Percentiles rank a stretch among this genome's conserved stretches.
phyloP scores from a whole-genome alignment of 495 filamentous ascomycete species.

The Aspergillus incahuasiensis region DNA sequence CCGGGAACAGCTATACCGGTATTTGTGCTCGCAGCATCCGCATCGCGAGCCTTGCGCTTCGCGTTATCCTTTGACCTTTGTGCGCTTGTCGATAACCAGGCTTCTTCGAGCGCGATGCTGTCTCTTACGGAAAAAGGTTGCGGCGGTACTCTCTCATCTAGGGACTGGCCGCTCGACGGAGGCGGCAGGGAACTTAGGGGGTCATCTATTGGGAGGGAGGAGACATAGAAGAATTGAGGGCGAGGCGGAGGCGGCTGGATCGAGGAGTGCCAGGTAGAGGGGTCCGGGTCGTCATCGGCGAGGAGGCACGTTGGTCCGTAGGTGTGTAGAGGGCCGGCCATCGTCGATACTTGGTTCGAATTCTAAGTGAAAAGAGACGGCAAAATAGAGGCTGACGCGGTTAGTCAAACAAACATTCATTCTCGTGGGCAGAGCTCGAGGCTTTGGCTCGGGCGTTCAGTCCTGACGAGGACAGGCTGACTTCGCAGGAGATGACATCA shows the following conservation, averaged over 20 bases:
- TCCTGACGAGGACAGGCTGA: neutral
- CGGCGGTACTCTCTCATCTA: conserved; percentile 51
- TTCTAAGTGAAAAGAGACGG: neutral
- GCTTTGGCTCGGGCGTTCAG: conserved; percentile 1
- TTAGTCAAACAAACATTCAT: conserved; percentile 5
- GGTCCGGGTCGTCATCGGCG: conserved; percentile 33
- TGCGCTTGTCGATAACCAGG: conserved; percentile 57
- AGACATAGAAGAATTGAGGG: conserved; percentile 79
- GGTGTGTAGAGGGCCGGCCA: conserved; percentile 50
- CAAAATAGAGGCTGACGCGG: conserved; percentile 1
- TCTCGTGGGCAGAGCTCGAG: neutral
- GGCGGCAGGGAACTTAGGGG: conserved; percentile 66
- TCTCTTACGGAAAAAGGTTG: conserved; percentile 76
- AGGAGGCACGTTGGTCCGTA: conserved; percentile 52
- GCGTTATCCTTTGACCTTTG: conserved; percentile 26
- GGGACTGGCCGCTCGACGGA: conserved; percentile 46
- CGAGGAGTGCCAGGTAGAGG: conserved; percentile 28
- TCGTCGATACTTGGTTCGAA: conserved; percentile 16
- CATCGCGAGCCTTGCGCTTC: conserved; percentile 27
- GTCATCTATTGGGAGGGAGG: conserved; percentile 74
- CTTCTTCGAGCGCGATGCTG: conserved; percentile 66
- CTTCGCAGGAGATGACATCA: conserved; percentile 20
- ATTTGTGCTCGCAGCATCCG: conserved; percentile 30
- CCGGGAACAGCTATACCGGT: conserved; percentile 43
- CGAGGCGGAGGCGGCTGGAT: conserved; percentile 44